Conservation (phyloP, 768 basidiomycete genomes). For the Russula sp. region DNA sequence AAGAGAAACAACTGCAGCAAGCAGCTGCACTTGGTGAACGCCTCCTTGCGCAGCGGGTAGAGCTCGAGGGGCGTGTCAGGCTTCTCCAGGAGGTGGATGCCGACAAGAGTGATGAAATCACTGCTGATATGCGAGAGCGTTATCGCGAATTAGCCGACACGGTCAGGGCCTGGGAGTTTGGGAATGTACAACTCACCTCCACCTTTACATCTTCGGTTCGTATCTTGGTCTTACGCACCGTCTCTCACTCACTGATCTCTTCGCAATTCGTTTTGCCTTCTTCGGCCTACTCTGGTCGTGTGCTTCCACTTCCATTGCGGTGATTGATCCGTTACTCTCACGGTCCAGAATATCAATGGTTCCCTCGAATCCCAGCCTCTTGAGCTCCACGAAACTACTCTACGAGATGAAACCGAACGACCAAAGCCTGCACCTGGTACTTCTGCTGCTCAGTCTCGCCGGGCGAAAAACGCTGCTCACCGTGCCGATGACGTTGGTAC, state of each 20-base stretch:
- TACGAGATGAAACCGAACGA: conserved; percentile 62
- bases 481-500: conserved; percentile 84
- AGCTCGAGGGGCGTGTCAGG: conserved; percentile 83
- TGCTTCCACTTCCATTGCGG: conserved; percentile 22
- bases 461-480: conserved; percentile 90
- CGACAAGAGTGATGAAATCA: conserved; percentile 61
- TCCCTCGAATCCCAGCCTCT: conserved; percentile 32
- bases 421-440: conserved; percentile 57
- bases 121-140: conserved; percentile 64
- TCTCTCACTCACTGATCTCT: conserved; percentile 16
- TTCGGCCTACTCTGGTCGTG: conserved; percentile 13
- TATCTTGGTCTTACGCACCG: conserved; percentile 24
- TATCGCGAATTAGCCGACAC: conserved; percentile 77
- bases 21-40: conserved; percentile 92
- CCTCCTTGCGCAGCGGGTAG: conserved; percentile 89
- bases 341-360: conserved; percentile 34
- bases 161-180: conserved; percentile 70
- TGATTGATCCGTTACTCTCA: conserved; percentile 18
- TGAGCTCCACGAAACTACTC: conserved; percentile 45
- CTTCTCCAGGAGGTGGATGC: conserved; percentile 72
- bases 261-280: conserved; percentile 27
- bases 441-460: conserved; percentile 81
- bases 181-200: conserved; percentile 73
- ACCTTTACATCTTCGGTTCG: conserved; percentile 65
- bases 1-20: conserved; percentile 89